A percentile compares a stretch with the other conserved stretches of the same genome.
Evolutionary conservation across 306 rosid species (phyloP).

Genomic region (Quercus suber): DNA sequence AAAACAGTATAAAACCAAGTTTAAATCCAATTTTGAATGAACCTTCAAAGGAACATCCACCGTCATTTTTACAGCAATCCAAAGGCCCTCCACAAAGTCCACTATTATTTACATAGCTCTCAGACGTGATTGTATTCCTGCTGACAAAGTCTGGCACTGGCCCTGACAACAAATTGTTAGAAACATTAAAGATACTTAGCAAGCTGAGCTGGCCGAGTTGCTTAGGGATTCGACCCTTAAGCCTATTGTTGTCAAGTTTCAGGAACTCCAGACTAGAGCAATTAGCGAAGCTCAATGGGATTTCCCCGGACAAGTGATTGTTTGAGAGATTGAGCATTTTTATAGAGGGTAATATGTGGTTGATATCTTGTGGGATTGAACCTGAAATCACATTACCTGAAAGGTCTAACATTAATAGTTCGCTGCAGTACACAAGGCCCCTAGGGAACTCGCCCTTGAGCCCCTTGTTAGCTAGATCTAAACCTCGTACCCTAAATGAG

Average conservation of each 20-base stretch:
- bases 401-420: constrained; percentile 76
- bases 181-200: constrained; percentile 33
- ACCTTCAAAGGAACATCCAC: too few species aligned
- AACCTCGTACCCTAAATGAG: constrained; percentile 59
- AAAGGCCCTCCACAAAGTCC: too few species aligned
- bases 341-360: not conserved
- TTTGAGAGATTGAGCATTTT: constrained; percentile 63
- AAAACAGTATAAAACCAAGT: too few species aligned
- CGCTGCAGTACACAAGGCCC: constrained; percentile 41
- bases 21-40: too few species aligned
- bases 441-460: constrained; percentile 71
- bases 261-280: constrained; percentile 54
- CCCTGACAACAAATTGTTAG: constrained; percentile 61
- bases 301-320: constrained; percentile 56
- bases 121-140: fast-evolving
- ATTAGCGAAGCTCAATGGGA: constrained; percentile 42
- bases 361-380: constrained; percentile 45
- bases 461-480: constrained; percentile 58
- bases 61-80: too few species aligned
- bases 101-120: too few species aligned
- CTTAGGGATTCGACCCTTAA: constrained; percentile 61
- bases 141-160: constrained; percentile 36
- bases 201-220: not conserved
- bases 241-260: constrained; percentile 51
- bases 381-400: constrained; percentile 58